These are phyloP conservation scores for Epithemia pelagica DNA, from an alignment of 108 stramenopile species.

Conservation along the genomic window DNA sequence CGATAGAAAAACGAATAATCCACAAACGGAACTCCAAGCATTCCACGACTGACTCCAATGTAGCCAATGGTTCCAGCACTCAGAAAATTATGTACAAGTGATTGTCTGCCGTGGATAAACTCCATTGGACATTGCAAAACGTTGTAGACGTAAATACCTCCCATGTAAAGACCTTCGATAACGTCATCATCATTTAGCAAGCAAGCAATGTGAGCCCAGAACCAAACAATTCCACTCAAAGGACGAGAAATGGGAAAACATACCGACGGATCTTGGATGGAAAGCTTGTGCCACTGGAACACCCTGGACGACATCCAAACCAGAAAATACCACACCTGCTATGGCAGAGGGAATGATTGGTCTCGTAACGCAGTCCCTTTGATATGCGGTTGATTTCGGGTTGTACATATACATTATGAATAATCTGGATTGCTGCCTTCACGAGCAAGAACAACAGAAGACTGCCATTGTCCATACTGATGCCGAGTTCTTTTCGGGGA, in stretches of 20 bases:
- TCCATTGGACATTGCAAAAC: conserved; percentile 61
- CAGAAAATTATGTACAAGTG: conserved; percentile 39
- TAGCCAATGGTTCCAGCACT: conserved; percentile 42
- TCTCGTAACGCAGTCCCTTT: conserved; percentile 7
- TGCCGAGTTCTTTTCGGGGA: too few species aligned
- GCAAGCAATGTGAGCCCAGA: too few species aligned
- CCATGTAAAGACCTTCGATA: conserved; percentile 17
- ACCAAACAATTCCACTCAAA: too few species aligned
- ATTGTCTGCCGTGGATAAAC: conserved; percentile 42
- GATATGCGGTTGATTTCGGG: conserved; percentile 2
- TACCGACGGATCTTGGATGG: conserved; percentile 5
- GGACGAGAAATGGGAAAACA: too few species aligned
- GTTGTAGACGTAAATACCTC: conserved; percentile 37
- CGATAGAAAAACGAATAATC: conserved; percentile 8
- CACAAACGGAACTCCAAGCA: conserved; percentile 48
- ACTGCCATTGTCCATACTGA: too few species aligned
- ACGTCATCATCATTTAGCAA: background rate
- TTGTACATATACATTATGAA: background rate
- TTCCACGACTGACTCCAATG: conserved; percentile 37
- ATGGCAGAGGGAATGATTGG: conserved; percentile 13
- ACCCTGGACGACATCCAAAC: conserved; percentile 10
- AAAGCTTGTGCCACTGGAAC: conserved; percentile 3
- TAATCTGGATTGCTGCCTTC: too few species aligned
- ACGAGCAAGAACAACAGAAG: too few species aligned
- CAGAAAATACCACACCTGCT: conserved; percentile 10